Conservation (phyloP, 305 asterid genomes). For the Solanum hybrid region DNA sequence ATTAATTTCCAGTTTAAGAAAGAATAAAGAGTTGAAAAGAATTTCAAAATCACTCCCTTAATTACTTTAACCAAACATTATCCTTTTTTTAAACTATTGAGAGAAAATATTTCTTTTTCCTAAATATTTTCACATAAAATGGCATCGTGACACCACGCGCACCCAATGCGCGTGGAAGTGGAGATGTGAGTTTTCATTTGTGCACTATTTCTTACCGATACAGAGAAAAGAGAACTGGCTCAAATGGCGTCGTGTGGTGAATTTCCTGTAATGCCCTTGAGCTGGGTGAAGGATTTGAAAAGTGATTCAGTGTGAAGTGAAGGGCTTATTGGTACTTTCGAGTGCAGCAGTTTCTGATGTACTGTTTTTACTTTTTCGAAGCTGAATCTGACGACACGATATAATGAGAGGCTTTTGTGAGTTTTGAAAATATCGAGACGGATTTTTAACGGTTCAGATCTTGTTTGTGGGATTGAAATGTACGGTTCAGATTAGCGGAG, state of each 20-base stretch:
- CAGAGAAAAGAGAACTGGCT: background rate
- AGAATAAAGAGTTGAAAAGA: background rate
- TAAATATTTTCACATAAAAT: background rate
- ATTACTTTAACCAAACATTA: background rate
- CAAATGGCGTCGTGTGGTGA: background rate
- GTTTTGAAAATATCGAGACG: constrained; percentile 10
- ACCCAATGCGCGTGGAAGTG: background rate
- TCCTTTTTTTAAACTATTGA: background rate
- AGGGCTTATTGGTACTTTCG: background rate
- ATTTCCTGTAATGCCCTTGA: background rate
- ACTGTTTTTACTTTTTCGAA: constrained; percentile 7
- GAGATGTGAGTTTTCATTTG: background rate
- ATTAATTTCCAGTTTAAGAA: background rate
- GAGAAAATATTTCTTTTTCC: background rate
- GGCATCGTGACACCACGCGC: constrained; percentile 3
- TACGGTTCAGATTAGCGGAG: background rate
- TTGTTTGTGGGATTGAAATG: background rate
- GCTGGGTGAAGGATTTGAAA: background rate
- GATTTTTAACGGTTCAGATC: constrained; percentile 2
- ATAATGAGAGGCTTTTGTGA: background rate
- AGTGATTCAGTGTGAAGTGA: background rate
- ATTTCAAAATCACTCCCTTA: background rate
- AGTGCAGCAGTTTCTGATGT: background rate
- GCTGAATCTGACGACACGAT: constrained; percentile 8
- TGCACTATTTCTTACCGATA: background rate